A percentile compares a stretch with the other conserved stretches of the same genome.
Conservation (phyloP, 202 grass and related monocot species). For the Bolboschoenoplectus hybrid region DNA sequence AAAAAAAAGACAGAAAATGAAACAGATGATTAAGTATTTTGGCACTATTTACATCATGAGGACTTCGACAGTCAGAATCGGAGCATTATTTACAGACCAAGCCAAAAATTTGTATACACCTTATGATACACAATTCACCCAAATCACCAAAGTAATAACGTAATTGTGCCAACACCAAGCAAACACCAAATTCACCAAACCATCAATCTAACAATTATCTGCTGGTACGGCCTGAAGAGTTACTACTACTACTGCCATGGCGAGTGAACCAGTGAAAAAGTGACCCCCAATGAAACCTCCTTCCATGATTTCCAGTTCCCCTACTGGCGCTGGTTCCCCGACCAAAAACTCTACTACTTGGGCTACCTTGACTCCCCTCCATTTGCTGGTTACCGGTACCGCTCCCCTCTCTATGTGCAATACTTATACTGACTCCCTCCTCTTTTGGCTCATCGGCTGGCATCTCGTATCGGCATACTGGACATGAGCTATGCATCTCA, state of each 20-base stretch:
- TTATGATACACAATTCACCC: conserved; percentile 18
- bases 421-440: background rate
- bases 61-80: conserved; percentile 6
- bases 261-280: conserved; percentile 27
- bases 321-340: conserved; percentile 15
- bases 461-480: conserved; percentile 80
- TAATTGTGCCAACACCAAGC: background rate
- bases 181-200: conserved; percentile 16
- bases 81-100: conserved; percentile 21
- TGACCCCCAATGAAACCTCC: background rate
- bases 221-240: background rate
- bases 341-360: conserved; percentile 48
- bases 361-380: conserved; percentile 39
- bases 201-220: conserved; percentile 11
- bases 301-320: conserved; percentile 7
- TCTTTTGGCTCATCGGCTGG: conserved; percentile 56
- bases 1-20: background rate
- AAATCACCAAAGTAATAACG: background rate
- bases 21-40: background rate
- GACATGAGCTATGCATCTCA: conserved; percentile 81
- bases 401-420: background rate
- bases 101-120: conserved; percentile 23
- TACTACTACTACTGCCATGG: conserved; percentile 28
- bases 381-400: background rate
- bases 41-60: background rate